Conservation (phyloP, 139 green algal species). For the Chlorella sp. region DNA sequence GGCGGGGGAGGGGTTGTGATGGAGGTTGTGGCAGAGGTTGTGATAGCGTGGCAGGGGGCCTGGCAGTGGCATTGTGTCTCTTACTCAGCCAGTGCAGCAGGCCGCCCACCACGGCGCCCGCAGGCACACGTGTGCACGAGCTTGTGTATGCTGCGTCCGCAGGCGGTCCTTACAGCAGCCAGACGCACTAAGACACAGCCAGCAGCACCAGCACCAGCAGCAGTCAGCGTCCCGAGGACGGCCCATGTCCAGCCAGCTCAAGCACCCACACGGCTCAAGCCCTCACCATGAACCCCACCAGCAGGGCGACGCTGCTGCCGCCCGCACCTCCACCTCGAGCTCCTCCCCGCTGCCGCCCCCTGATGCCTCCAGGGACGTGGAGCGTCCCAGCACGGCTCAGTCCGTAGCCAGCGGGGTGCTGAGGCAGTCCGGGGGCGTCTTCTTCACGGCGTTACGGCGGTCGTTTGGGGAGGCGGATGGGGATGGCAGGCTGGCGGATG, state of each 20-base stretch:
- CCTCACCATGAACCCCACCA: neutral
- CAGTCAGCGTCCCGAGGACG: too few species aligned
- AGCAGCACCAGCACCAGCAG: too few species aligned
- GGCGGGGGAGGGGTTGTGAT: neutral
- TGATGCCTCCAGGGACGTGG: neutral
- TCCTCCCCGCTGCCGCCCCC: neutral
- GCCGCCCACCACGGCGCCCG: neutral
- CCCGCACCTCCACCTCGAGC: too few species aligned
- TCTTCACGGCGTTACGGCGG: slow-evolving; percentile 18
- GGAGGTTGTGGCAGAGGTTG: neutral
- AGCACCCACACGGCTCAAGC: too few species aligned
- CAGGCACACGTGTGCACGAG: neutral
- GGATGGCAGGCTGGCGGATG: slow-evolving; percentile 7
- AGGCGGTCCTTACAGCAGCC: too few species aligned
- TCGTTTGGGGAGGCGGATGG: neutral
- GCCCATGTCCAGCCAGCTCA: too few species aligned
- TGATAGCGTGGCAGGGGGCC: neutral
- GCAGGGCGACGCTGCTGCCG: neutral
- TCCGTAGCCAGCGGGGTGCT: slow-evolving; percentile 8
- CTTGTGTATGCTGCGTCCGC: neutral
- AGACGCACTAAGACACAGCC: too few species aligned
- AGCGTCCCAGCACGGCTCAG: neutral
- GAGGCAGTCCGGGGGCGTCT: slow-evolving; percentile 2
- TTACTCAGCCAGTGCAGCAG: neutral
- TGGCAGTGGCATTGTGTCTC: neutral